Evolutionary conservation across 495 filamentous ascomycete species (phyloP).

Genomic region (Aspergillus steynii): DNA sequence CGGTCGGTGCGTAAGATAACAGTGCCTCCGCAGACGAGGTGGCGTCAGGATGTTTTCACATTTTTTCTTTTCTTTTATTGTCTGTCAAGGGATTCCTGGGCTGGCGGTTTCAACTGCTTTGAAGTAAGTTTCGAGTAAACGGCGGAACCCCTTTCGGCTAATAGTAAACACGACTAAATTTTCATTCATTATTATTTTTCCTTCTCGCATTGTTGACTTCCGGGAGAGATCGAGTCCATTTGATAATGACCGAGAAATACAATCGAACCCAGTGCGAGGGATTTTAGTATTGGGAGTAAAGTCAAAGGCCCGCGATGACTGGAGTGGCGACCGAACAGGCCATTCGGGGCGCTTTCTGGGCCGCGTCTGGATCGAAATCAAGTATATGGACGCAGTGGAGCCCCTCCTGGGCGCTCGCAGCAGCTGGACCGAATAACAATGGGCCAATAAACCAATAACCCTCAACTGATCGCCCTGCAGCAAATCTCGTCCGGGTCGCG

Average conservation of each 20-base stretch:
- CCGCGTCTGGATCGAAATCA: not conserved
- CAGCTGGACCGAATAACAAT: not conserved
- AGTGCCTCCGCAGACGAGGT: no score
- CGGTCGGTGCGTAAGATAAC: no score
- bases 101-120: not conserved
- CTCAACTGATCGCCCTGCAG: constrained; percentile 12
- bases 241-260: no score
- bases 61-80: no score
- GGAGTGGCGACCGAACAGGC: not conserved
- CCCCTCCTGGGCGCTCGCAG: not conserved
- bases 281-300: no score
- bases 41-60: no score
- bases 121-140: not conserved
- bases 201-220: no score
- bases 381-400: not conserved
- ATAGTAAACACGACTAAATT: not conserved
- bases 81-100: no score
- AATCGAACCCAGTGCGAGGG: no score
- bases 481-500: constrained; percentile 14
- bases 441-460: constrained; percentile 2
- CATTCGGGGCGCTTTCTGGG: not conserved
- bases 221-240: no score
- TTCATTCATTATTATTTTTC: no score
- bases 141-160: not conserved
- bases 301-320: not conserved